phyloP scores from a whole-genome alignment of 116 monocot genomes.

The Dioscorea cayenensis region DNA sequence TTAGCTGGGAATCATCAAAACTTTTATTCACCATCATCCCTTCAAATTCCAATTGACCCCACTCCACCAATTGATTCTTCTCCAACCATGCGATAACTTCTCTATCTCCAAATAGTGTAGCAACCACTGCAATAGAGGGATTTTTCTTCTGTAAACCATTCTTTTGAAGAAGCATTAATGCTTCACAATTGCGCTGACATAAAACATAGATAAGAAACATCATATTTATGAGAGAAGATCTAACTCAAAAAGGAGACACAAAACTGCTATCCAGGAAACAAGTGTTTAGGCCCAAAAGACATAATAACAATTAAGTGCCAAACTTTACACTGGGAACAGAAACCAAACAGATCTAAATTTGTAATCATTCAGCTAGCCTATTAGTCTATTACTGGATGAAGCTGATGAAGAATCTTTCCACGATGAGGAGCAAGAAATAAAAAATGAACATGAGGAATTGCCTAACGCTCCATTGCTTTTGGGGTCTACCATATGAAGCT shows the following conservation, averaged over 20 bases:
- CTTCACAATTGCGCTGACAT: slow-evolving; percentile 88
- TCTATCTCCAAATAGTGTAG: slow-evolving; percentile 82
- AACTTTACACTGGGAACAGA: no score
- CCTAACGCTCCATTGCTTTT: no score
- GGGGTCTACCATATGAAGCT: no score
- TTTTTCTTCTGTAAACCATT: slow-evolving; percentile 84
- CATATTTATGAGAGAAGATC: neutral
- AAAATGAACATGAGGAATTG: no score
- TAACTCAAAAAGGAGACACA: neutral
- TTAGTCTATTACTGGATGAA: no score
- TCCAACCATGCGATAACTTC: slow-evolving; percentile 58
- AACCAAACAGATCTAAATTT: no score
- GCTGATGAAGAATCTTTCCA: no score
- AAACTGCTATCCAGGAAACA: neutral
- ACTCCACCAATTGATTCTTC: slow-evolving; percentile 57
- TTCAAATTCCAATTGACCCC: slow-evolving; percentile 35
- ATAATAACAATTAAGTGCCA: no score
- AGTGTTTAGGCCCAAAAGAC: neutral
- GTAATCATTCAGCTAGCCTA: no score
- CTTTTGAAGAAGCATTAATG: slow-evolving; percentile 89
- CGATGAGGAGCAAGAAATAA: no score
- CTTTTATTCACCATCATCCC: slow-evolving; percentile 24
- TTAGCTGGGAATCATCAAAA: slow-evolving; percentile 66
- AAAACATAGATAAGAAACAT: slow-evolving; percentile 6
- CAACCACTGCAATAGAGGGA: slow-evolving; percentile 75